A percentile compares a stretch with the other conserved stretches of the same genome.
phyloP scores from a whole-genome alignment of 164 flowering plant species.

The Euptelea pleiosperma region DNA sequence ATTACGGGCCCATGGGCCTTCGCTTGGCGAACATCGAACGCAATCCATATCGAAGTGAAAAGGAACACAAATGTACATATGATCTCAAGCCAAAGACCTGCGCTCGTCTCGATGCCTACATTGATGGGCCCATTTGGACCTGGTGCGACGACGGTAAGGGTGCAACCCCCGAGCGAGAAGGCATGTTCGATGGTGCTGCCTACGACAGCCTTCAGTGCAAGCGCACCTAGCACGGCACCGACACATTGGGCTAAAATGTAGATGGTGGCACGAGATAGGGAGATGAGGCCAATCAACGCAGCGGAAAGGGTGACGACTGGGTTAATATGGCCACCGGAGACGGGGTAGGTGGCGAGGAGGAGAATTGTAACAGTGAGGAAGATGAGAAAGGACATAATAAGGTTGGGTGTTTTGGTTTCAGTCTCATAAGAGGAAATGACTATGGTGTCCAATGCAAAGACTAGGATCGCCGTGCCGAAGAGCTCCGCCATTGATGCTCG shows the following conservation, averaged over 20 bases:
- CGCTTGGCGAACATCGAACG: slow-evolving; percentile 41
- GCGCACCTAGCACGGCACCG: slow-evolving; percentile 50
- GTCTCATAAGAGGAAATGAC: slow-evolving; percentile 47
- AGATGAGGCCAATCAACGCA: slow-evolving; percentile 40
- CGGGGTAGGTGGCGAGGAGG: slow-evolving; percentile 43
- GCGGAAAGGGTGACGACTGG: slow-evolving; percentile 49
- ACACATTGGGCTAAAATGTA: slow-evolving; percentile 55
- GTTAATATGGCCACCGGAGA: slow-evolving; percentile 66
- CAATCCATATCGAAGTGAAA: slow-evolving; percentile 45
- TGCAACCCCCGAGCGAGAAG: slow-evolving; percentile 61
- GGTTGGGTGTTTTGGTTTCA: slow-evolving; percentile 34
- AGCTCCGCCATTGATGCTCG: slow-evolving; percentile 54
- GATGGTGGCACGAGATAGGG: slow-evolving; percentile 40
- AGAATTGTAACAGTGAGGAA: slow-evolving; percentile 36
- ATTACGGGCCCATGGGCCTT: slow-evolving; percentile 32
- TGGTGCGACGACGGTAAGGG: slow-evolving; percentile 36
- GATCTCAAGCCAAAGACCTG: slow-evolving; percentile 52
- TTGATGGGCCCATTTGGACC: slow-evolving; percentile 41
- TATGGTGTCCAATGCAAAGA: slow-evolving; percentile 48
- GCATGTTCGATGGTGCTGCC: slow-evolving; percentile 22
- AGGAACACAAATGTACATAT: slow-evolving; percentile 48
- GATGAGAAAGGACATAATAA: slow-evolving; percentile 32
- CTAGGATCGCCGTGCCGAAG: slow-evolving; percentile 45
- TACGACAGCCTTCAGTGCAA: slow-evolving; percentile 49
- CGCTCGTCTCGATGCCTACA: slow-evolving; percentile 32